A percentile compares a stretch with the other conserved stretches of the same genome.
These are phyloP conservation scores for Diaporthe sp. DNA, from an alignment of 2,329 filamentous ascomycete genomes.

Conservation along the genomic window DNA sequence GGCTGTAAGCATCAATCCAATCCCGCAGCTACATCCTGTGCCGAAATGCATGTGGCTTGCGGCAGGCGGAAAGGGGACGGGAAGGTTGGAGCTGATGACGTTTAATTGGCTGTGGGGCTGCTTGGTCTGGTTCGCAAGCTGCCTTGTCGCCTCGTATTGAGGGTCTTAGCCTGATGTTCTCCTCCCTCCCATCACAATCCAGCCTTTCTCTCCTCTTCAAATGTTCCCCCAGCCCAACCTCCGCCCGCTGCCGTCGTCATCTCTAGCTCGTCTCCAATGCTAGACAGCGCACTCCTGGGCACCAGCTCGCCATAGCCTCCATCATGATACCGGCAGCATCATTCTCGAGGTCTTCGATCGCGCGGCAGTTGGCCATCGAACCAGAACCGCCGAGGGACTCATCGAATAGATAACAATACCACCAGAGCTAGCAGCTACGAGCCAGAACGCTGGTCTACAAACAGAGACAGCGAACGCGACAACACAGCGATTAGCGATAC, in stretches of 20 bases:
- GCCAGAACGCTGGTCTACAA: background rate
- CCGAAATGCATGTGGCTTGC: background rate
- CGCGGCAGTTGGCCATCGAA: slow-evolving; percentile 34
- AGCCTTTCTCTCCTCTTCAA: background rate
- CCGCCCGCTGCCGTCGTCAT: background rate
- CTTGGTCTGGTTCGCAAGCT: slow-evolving; percentile 26
- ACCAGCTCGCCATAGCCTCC: slow-evolving; percentile 26
- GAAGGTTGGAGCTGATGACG: slow-evolving; percentile 25
- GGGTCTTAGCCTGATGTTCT: background rate
- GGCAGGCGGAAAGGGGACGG: background rate
- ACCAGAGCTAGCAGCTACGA: background rate
- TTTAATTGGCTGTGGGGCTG: slow-evolving; percentile 35
- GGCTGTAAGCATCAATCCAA: background rate
- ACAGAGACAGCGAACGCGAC: background rate
- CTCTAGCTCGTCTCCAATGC: slow-evolving; percentile 30
- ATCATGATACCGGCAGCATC: slow-evolving; percentile 36
- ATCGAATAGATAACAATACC: slow-evolving; percentile 32
- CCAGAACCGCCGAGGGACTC: slow-evolving; percentile 24
- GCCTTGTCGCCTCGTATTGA: slow-evolving; percentile 11
- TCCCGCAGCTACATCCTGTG: background rate
- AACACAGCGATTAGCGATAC: background rate
- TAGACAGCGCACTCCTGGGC: slow-evolving; percentile 13
- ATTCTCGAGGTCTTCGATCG: slow-evolving; percentile 32
- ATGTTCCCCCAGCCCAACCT: background rate
- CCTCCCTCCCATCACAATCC: too few species aligned